phyloP scores from a whole-genome alignment of 345 rosid genomes.

The Salix brachista region DNA sequence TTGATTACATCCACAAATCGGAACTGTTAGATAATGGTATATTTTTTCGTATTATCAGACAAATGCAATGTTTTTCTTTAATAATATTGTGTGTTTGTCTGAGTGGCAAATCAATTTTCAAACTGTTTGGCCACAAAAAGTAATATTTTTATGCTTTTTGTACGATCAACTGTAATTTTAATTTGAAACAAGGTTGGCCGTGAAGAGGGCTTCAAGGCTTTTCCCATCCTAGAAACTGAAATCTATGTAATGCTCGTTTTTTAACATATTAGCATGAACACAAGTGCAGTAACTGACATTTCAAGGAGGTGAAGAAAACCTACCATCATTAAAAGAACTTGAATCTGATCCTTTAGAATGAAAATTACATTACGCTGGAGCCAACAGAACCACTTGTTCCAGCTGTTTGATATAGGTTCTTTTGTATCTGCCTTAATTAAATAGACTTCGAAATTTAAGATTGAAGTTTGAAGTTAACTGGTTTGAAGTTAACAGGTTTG shows the following conservation, averaged over 20 bases:
- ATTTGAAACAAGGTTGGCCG: no score
- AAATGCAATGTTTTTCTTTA: neutral
- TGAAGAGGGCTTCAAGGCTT: neutral
- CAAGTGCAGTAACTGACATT: neutral
- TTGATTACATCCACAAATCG: no score
- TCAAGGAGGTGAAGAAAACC: neutral
- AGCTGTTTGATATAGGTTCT: no score
- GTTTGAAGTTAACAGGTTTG: no score
- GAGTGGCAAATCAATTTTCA: neutral
- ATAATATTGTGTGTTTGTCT: no score
- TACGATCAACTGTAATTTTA: no score
- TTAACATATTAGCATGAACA: neutral
- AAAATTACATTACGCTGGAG: neutral
- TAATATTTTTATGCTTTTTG: neutral
- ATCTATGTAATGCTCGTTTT: neutral
- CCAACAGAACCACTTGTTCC: neutral
- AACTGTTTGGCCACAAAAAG: neutral
- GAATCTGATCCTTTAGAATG: neutral
- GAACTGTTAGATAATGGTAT: no score
- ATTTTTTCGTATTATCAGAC: slow-evolving; percentile 17
- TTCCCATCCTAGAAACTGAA: neutral
- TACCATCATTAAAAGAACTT: neutral
- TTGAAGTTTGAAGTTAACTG: no score
- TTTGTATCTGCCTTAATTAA: no score
- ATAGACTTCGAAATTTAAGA: no score